Evolutionary conservation across 305 asterid genomes (phyloP).

Genomic region (Rubia occidens): DNA sequence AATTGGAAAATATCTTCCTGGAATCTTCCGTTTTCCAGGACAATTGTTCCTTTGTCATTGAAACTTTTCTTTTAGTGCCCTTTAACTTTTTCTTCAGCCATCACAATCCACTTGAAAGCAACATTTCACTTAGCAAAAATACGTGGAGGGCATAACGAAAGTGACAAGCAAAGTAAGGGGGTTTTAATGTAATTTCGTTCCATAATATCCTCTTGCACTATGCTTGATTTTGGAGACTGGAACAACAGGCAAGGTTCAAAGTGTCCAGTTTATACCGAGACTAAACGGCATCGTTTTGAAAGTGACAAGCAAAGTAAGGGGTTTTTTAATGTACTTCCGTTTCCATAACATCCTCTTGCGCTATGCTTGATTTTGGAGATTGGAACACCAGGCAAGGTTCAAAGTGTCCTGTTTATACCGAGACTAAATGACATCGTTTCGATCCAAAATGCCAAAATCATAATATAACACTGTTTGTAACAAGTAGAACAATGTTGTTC

Average conservation of each 20-base stretch:
- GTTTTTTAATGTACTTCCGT: background rate
- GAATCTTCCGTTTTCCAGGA: background rate
- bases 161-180: background rate
- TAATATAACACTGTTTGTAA: too few species aligned
- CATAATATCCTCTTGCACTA: background rate
- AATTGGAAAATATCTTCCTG: background rate
- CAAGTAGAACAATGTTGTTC: too few species aligned
- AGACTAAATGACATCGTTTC: too few species aligned
- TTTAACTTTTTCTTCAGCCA: background rate
- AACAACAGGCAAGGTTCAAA: too few species aligned
- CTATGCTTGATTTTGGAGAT: too few species aligned
- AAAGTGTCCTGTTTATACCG: too few species aligned
- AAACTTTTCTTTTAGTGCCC: background rate
- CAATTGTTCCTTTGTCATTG: background rate
- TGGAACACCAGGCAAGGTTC: too few species aligned
- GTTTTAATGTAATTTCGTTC: background rate
- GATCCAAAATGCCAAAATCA: too few species aligned
- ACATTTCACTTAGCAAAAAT: background rate
- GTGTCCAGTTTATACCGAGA: too few species aligned
- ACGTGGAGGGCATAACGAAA: background rate
- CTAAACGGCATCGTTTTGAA: too few species aligned
- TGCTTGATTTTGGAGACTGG: too few species aligned
- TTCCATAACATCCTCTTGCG: background rate
- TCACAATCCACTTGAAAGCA: background rate
- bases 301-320: background rate